These are phyloP conservation scores for Microcos paniculata DNA, from an alignment of 345 rosid species.

Conservation along the genomic window DNA sequence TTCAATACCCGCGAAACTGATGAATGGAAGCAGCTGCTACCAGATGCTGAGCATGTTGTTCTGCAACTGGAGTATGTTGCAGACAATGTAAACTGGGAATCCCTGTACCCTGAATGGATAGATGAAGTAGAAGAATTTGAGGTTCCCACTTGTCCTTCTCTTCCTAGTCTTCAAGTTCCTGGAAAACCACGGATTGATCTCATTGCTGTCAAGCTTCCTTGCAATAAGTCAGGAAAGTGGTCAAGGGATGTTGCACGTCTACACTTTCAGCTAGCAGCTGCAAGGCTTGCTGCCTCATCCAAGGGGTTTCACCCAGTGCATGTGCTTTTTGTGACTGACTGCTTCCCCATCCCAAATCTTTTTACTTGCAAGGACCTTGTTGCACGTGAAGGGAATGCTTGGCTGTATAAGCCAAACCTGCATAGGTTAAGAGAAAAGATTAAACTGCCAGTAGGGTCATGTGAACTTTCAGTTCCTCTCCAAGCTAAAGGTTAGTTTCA, in stretches of 20 bases:
- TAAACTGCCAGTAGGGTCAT: slow-evolving; percentile 80
- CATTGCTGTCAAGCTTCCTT: slow-evolving; percentile 77
- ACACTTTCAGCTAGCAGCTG: slow-evolving; percentile 85
- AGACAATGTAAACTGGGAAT: slow-evolving; percentile 67
- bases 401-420: slow-evolving; percentile 77
- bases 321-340: slow-evolving; percentile 65
- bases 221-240: slow-evolving; percentile 64
- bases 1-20: slow-evolving; percentile 59
- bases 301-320: slow-evolving; percentile 72
- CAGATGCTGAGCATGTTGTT: slow-evolving; percentile 59
- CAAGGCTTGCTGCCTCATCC: slow-evolving; percentile 72
- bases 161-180: slow-evolving; percentile 65
- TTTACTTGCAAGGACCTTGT: slow-evolving; percentile 78
- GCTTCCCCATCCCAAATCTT: slow-evolving; percentile 77
- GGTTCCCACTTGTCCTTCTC: slow-evolving; percentile 76
- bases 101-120: slow-evolving; percentile 87
- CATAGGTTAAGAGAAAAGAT: slow-evolving; percentile 59
- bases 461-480: slow-evolving; percentile 85
- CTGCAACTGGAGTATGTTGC: slow-evolving; percentile 46
- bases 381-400: slow-evolving; percentile 49
- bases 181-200: slow-evolving; percentile 78
- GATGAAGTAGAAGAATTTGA: slow-evolving; percentile 87
- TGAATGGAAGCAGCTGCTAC: slow-evolving; percentile 52
- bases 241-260: slow-evolving; percentile 81
- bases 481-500: slow-evolving; percentile 66